Evolutionary conservation across 2,329 filamentous ascomycete genomes (phyloP), one percentile per base, ranked within the genome.

Genomic region (Botrytis deweyae): DNA sequence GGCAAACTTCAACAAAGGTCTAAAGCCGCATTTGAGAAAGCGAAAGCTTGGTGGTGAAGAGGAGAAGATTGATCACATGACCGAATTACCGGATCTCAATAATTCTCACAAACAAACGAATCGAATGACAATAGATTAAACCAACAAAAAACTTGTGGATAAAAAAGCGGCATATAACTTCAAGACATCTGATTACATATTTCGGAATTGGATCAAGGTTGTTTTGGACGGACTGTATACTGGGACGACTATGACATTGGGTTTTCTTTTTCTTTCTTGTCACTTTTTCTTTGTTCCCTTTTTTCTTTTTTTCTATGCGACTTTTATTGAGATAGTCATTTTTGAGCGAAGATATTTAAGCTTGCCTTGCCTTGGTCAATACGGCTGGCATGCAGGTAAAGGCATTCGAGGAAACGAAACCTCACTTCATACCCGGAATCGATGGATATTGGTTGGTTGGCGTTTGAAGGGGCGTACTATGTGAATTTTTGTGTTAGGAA

Each of bases 1-100:
- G 83, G 85, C 88, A 82, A 98, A 98, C 85, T 99, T 98, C 84
- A 89, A 92, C 83, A 91, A 91, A 77, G 96, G 96, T 14, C 86
- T 99, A 75, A 98, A 97, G 85, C 91, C 90, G 16, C 95, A 98
- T 81, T 88, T 99, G 74, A 87, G 90, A 78, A 88, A 87, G 80
- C 85, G 87, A 76, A 88, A 87, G 79, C 81, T 85, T 25, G 80
- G 81, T 67, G 81, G 80, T 72, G 83, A 83, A 74, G 85, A 87
- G 55, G 88, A 89, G 78, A 86, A 88, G 76, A 79, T 81, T 73
- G 83, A 84, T 44, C 84, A 86, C 75, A 85, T 86, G 83, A 86
- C 84, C 9, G 82, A 84, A 42, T 80, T 86, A 36, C 80, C 81
- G 42, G 83, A 85, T 76, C 83, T 81, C 46, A 81, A 81, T 55